Evolutionary conservation across 2,329 filamentous ascomycete species (phyloP), one percentile per base, ranked within the genome.

Genomic region (Purpureocillium lavendulum): DNA sequence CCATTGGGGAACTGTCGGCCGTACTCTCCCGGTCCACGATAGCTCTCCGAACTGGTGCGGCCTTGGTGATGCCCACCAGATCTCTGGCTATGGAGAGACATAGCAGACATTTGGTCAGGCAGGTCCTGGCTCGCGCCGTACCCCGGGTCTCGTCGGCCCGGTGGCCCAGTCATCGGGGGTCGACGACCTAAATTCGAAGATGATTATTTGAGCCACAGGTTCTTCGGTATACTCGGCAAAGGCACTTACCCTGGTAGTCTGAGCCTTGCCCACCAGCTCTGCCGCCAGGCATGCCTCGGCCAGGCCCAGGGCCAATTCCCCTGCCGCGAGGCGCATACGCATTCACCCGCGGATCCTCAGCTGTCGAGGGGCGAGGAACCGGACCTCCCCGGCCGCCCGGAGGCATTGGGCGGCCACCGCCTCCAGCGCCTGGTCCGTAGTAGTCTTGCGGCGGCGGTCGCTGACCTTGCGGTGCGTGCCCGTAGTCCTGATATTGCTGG

Each of bases 361-460:
- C 56, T 31, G 60, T 61, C 32, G 60, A 59, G 35, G 65, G 58
- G 37, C 69, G 59, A 42, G 57, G 58, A 48, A 67, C 62, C 10
- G 65, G 64, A n/a, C 61, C 68, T 21, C 67, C 66, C 51, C 69
- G 64, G 40, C 64, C 69, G 28, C 63, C 61, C 24, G 58, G 56
- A 40, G 66, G 65, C 35, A 66, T 64, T 21, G 58, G 60, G 14
- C 61, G 60, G 34, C 61, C 60, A 43, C 66, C 64, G 36, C 65
- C 62, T 16, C 62, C 61, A 7, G 61, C 59, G 13, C 58, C 60
- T 7, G 57, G 58, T 6, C 64, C 65, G 45, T 71, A 70, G 43
- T 65, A 63, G 38, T 72, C 67, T 45, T 68, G 66, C 13, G 52
- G 64, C 12, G 61, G 61, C 12, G 63, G 65, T 11, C 11, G 29